Conservation (phyloP, 75 land plant species). For the Sequoia sempervirens region DNA sequence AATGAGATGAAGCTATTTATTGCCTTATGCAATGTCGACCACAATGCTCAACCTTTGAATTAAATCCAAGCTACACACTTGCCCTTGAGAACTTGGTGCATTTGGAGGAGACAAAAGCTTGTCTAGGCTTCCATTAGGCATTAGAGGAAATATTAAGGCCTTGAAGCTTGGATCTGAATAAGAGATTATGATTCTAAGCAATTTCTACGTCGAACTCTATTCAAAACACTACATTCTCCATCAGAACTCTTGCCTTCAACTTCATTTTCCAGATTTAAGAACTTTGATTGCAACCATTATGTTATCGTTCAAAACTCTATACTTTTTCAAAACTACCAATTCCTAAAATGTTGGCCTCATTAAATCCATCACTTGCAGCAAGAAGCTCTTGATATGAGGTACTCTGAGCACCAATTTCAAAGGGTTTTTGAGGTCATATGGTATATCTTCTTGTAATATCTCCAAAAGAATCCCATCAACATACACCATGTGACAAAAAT, state of each 20-base stretch:
- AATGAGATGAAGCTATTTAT: not conserved
- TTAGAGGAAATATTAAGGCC: not conserved
- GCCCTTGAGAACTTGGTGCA: not conserved
- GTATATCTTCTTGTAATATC: not conserved
- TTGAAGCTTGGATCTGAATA: not conserved
- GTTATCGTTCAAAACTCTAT: not conserved
- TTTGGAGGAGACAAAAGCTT: not conserved
- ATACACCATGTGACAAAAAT: not conserved
- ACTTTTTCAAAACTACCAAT: not conserved
- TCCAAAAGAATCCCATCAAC: not conserved
- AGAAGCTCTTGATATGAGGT: not conserved
- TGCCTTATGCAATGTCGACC: not conserved
- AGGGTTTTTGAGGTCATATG: not conserved
- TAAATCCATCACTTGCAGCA: not conserved
- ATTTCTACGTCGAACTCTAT: not conserved
- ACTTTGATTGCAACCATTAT: not conserved
- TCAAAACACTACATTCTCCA: not conserved
- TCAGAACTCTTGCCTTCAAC: not conserved
- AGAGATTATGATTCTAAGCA: not conserved
- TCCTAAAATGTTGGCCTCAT: not conserved
- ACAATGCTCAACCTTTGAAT: not conserved
- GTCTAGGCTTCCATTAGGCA: conserved; percentile 1
- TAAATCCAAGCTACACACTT: not conserved
- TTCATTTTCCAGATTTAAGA: not conserved
- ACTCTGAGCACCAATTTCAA: not conserved